These are phyloP conservation scores for Ogataea henricii DNA, from an alignment of 805 yeast species.

Conservation along the genomic window DNA sequence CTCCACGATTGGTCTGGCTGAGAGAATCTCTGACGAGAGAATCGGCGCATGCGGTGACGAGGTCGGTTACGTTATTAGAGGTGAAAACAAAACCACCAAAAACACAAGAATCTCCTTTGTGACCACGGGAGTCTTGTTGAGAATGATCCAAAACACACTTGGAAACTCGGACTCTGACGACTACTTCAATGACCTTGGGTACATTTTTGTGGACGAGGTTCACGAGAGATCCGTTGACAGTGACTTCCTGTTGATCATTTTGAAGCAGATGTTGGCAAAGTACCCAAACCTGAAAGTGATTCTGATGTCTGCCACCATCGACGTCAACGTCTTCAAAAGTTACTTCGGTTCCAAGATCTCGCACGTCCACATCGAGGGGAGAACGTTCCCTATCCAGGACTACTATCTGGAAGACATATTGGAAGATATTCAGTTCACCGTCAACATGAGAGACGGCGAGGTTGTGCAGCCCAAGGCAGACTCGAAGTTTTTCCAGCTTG, in stretches of 20 bases:
- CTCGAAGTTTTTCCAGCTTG: conserved; percentile 63
- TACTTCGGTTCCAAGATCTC: conserved; percentile 59
- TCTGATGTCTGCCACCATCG: conserved; percentile 94
- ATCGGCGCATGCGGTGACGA: conserved; percentile 65
- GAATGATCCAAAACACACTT: conserved; percentile 70
- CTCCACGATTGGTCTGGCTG: conserved; percentile 92
- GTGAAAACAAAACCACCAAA: conserved; percentile 68
- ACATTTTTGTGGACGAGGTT: conserved; percentile 90
- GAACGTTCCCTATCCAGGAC: conserved; percentile 90
- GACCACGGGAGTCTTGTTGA: conserved; percentile 87
- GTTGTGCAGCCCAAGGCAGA: conserved; percentile 59
- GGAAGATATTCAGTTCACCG: conserved; percentile 54
- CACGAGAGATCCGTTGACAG: conserved; percentile 93
- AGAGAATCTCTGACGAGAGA: conserved; percentile 86
- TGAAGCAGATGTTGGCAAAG: conserved; percentile 59
- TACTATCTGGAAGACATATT: conserved; percentile 70
- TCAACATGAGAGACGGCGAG: conserved; percentile 39
- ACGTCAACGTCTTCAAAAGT: conserved; percentile 60
- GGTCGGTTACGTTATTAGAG: conserved; percentile 88
- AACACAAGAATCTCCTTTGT: conserved; percentile 80
- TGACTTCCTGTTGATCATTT: conserved; percentile 76
- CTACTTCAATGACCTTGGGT: conserved; percentile 58
- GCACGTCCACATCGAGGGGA: conserved; percentile 83
- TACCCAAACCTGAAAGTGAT: conserved; percentile 64
- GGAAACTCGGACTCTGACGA: conserved; percentile 31